phyloP scores from a whole-genome alignment of 495 filamentous ascomycete genomes.

The Penicillium odoratum region DNA sequence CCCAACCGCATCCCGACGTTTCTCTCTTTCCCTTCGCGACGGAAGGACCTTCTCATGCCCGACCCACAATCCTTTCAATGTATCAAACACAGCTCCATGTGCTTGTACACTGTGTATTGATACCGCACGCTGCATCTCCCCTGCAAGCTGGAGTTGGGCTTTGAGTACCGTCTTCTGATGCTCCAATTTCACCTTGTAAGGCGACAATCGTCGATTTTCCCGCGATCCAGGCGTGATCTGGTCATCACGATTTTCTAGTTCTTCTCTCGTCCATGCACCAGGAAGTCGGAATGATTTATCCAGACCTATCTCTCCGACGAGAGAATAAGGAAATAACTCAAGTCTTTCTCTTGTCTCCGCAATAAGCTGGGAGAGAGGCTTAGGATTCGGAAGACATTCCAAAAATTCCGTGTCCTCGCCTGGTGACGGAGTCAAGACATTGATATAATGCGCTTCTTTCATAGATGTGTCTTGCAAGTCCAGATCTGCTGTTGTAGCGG shows the following conservation, averaged over 20 bases:
- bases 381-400: slow-evolving; percentile 66
- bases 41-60: slow-evolving; percentile 72
- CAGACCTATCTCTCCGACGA: slow-evolving; percentile 87
- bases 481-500: slow-evolving; percentile 20
- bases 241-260: slow-evolving; percentile 52
- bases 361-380: slow-evolving; percentile 65
- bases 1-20: slow-evolving; percentile 34
- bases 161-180: slow-evolving; percentile 77
- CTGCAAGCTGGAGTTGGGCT: slow-evolving; percentile 84
- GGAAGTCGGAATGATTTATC: slow-evolving; percentile 87
- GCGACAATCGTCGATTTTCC: slow-evolving; percentile 73
- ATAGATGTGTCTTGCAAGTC: slow-evolving; percentile 10
- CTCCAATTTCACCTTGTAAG: slow-evolving; percentile 69
- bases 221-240: slow-evolving; percentile 76
- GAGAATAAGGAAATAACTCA: slow-evolving; percentile 59
- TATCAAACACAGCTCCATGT: slow-evolving; percentile 78
- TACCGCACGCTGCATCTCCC: slow-evolving; percentile 75
- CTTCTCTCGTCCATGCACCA: slow-evolving; percentile 53
- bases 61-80: slow-evolving; percentile 73
- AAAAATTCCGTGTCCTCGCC: slow-evolving; percentile 61
- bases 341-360: slow-evolving; percentile 64
- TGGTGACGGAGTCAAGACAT: slow-evolving; percentile 59
- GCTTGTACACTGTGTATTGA: slow-evolving; percentile 91
- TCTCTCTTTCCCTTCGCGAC: slow-evolving; percentile 61
- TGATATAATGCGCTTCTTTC: slow-evolving; percentile 67